Conservation (phyloP, 805 yeast genomes). For the Candida dajiaensis region DNA sequence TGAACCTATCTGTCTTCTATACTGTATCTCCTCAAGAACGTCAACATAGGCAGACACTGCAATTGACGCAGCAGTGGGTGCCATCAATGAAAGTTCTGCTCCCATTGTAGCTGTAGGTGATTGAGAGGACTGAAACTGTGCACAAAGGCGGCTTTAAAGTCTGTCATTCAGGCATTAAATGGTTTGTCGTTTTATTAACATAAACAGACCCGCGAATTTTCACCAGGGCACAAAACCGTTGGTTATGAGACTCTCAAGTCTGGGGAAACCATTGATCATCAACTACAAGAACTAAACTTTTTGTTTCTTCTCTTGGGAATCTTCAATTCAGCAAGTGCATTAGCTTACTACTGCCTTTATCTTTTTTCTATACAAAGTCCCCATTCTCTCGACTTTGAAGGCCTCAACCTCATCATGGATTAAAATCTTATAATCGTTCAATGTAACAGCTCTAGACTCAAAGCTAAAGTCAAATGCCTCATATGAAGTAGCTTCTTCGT, state of each 20-base stretch:
- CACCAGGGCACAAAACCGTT: background rate
- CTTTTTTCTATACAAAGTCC: constrained; percentile 3
- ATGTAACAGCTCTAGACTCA: constrained; percentile 39
- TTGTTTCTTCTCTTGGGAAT: too few species aligned
- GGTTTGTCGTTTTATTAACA: too few species aligned
- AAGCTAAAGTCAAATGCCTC: constrained; percentile 59
- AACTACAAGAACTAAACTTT: too few species aligned
- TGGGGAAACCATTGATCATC: too few species aligned
- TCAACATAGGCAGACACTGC: constrained; percentile 88
- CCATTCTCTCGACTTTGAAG: constrained; percentile 35
- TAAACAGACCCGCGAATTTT: background rate
- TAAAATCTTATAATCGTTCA: constrained; percentile 41
- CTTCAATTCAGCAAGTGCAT: background rate
- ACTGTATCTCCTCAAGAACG: constrained; percentile 69
- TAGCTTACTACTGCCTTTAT: background rate
- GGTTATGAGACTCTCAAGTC: too few species aligned
- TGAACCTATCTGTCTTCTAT: constrained; percentile 67
- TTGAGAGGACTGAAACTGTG: background rate
- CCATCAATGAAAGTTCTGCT: constrained; percentile 73
- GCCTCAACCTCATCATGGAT: constrained; percentile 47
- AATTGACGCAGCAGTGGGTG: constrained; percentile 89
- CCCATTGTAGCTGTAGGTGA: constrained; percentile 64
- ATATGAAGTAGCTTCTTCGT: constrained; percentile 50
- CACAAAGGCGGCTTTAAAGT: background rate
- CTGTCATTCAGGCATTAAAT: too few species aligned